phyloP scores from a whole-genome alignment of 352 stramenopile genomes.

The Labyrinthula sp. region DNA sequence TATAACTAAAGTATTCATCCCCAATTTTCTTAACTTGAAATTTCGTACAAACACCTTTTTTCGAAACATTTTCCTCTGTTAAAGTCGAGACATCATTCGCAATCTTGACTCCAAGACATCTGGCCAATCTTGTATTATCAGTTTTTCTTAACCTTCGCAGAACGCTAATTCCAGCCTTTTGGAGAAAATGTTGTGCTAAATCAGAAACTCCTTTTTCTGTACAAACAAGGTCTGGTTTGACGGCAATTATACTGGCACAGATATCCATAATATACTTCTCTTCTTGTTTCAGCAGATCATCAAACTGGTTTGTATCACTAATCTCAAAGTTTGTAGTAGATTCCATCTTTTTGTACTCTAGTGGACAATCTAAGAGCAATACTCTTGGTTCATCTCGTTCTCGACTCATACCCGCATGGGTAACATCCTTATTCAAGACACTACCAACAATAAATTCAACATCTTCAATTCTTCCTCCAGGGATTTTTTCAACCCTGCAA shows the following conservation, averaged over 20 bases:
- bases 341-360: conserved; percentile 99
- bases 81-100: conserved; percentile 82
- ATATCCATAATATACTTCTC: conserved; percentile 99
- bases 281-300: conserved; percentile 89
- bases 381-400: conserved; percentile 93
- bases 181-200: conserved; percentile 96
- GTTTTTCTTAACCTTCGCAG: conserved; percentile 95
- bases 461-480: conserved; percentile 79
- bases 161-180: conserved; percentile 94
- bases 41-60: conserved; percentile 93
- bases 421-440: conserved; percentile 99
- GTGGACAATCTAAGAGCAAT: conserved; percentile 86
- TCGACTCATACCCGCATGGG: conserved; percentile 94
- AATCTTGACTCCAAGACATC: conserved; percentile 87
- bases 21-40: conserved; percentile 88
- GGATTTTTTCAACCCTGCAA: conserved; percentile 94
- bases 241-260: conserved; percentile 81
- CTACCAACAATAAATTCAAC: conserved; percentile 83
- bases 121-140: conserved; percentile 96
- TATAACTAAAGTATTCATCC: conserved; percentile 94
- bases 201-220: conserved; percentile 98
- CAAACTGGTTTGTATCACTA: conserved; percentile 89
- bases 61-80: conserved; percentile 92
- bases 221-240: conserved; percentile 97
- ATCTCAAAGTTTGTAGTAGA: conserved; percentile 90